Evolutionary conservation across 1,139 yeast species (phyloP).

Genomic region (Scheffersomyces illinoinensis): DNA sequence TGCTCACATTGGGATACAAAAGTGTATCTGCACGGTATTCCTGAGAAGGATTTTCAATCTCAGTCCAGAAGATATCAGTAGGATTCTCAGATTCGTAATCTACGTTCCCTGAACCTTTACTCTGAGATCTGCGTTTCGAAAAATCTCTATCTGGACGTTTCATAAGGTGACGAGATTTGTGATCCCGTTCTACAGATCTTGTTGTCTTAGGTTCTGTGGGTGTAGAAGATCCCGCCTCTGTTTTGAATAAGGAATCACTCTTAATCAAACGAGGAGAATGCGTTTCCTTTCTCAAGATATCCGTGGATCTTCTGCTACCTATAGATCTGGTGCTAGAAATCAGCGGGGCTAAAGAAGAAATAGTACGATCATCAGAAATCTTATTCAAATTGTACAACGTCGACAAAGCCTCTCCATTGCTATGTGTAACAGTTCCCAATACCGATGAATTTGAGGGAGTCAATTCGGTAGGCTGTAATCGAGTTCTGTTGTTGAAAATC

Average conservation of each 20-base stretch:
- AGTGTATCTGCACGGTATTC: slow-evolving; percentile 44
- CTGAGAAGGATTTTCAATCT: slow-evolving; percentile 68
- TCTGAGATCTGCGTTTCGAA: slow-evolving; percentile 3
- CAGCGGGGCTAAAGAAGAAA: slow-evolving; percentile 1
- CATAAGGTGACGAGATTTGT: neutral
- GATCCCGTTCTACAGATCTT: neutral
- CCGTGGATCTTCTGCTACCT: neutral
- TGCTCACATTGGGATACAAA: slow-evolving; percentile 45
- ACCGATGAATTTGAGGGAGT: slow-evolving; percentile 38
- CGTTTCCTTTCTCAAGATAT: neutral
- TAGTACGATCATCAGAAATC: slow-evolving; percentile 27
- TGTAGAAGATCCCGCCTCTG: neutral
- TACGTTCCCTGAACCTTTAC: slow-evolving; percentile 5
- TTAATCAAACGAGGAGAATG: slow-evolving; percentile 1
- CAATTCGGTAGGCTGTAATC: slow-evolving; percentile 20
- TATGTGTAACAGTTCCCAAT: slow-evolving; percentile 38
- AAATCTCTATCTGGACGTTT: neutral
- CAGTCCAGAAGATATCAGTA: slow-evolving; percentile 57
- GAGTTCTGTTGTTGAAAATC: slow-evolving; percentile 21
- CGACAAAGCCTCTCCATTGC: slow-evolving; percentile 35
- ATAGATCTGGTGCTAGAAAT: neutral
- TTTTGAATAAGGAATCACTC: neutral
- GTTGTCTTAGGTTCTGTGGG: neutral
- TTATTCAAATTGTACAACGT: slow-evolving; percentile 43
- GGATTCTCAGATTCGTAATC: slow-evolving; percentile 9